A percentile compares a stretch with the other conserved stretches of the same genome.
These are phyloP conservation scores for Bacidia gigantensis DNA, from an alignment of 495 filamentous ascomycete species.

Conservation along the genomic window DNA sequence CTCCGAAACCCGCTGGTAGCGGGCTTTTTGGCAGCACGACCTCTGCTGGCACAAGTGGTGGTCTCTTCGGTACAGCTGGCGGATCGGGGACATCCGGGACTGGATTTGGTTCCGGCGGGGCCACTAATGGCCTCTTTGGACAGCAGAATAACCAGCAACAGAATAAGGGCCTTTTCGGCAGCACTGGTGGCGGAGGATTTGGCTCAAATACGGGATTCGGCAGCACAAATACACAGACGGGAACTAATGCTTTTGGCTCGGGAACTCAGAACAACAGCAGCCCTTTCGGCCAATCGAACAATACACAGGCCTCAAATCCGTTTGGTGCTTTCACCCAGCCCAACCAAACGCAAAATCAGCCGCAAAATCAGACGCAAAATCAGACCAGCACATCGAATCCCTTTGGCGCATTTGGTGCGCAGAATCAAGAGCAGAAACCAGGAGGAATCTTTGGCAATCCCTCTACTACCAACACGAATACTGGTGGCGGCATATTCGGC, in stretches of 20 bases:
- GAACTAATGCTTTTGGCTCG: conserved; percentile 17
- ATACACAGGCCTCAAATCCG: conserved; percentile 17
- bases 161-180: conserved; percentile 12
- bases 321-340: conserved; percentile 24
- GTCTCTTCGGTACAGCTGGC: conserved; percentile 13
- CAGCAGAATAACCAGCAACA: conserved; percentile 17
- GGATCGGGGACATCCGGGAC: conserved; percentile 29
- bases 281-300: conserved; percentile 10
- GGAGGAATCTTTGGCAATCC: conserved; percentile 38
- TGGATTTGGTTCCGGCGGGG: conserved; percentile 27
- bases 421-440: conserved; percentile 34
- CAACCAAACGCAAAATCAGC: conserved; percentile 7
- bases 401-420: conserved; percentile 33
- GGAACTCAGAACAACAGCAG: conserved; percentile 12
- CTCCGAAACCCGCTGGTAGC: not conserved
- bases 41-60: conserved; percentile 5
- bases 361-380: conserved; percentile 27
- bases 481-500: conserved; percentile 27
- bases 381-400: conserved; percentile 20
- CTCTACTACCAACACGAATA: conserved; percentile 6
- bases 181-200: conserved; percentile 37
- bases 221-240: conserved; percentile 24
- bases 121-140: conserved; percentile 30
- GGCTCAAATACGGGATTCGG: conserved; percentile 27
- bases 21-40: conserved; percentile 7